phyloP scores from a whole-genome alignment of 2,329 filamentous ascomycete species.

The Mycogone perniciosa region DNA sequence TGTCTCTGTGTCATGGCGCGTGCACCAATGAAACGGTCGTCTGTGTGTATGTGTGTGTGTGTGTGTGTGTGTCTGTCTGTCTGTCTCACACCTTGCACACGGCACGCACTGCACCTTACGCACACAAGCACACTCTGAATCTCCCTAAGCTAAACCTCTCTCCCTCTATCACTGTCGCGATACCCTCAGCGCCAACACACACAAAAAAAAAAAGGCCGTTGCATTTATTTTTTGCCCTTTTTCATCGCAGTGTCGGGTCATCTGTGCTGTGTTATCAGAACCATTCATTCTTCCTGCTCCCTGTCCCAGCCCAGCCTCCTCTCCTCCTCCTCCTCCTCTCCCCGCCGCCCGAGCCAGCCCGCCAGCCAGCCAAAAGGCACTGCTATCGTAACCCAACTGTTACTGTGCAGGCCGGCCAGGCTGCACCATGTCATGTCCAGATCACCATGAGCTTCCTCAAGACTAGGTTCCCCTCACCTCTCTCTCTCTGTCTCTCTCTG shows the following conservation, averaged over 20 bases:
- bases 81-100: constrained; percentile 1
- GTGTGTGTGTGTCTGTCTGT: background rate
- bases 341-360: background rate
- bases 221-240: too few species aligned
- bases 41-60: background rate
- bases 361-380: too few species aligned
- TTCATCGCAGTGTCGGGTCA: too few species aligned
- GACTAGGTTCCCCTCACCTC: constrained; percentile 32
- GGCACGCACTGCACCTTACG: too few species aligned
- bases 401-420: constrained; percentile 7
- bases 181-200: too few species aligned
- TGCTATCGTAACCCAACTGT: constrained; percentile 5
- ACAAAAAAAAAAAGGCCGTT: too few species aligned
- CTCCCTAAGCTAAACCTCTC: too few species aligned
- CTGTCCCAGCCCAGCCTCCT: background rate
- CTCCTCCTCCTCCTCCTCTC: constrained; percentile 15
- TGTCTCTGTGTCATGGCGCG: constrained; percentile 9
- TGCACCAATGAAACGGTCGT: constrained; percentile 10
- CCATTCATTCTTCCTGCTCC: too few species aligned
- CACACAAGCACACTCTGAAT: too few species aligned
- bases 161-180: too few species aligned
- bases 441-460: constrained; percentile 39
- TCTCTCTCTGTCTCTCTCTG: background rate
- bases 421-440: constrained; percentile 28
- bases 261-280: too few species aligned